Base-by-base conservation (phyloP, 305 asterid species). In the Fraxinus baroniana region DNA sequence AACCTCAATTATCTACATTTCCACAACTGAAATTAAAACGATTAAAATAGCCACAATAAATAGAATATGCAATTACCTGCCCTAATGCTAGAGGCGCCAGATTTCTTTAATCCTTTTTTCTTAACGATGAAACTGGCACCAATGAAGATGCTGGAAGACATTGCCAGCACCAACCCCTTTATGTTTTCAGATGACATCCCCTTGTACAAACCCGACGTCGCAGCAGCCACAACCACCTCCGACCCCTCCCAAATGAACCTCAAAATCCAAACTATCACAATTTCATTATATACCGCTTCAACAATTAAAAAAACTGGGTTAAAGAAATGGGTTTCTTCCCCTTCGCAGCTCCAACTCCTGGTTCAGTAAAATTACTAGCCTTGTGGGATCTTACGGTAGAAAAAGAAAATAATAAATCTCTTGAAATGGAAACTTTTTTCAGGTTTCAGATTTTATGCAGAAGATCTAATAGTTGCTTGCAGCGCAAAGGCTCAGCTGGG, bases 161-260 rank as follows among this genome's bases (percentile, higher is more conserved):
- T 88, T 26, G 98, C 99, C 66, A 95, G 88, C 73, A 94, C 91
- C 91, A 95, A 82, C 55, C 99, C 99, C 82, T 95, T 95, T 4
- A 94, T 90, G 86, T 95, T 95, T 83, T 94, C 99, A 36, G 97
- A 86, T n/a, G 99, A 94, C 99, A 95, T 95, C 72, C 99, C 99
- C 85, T 80, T 87, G 81, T 95, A 95, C 36, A 89, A 86, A 81
- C 70, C 90, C 78, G 87, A 78, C 84, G 76, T 77, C 80, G 86
- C 87, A 85, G 81, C 73, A 26, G 74, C 88, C 85, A 81, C 39
- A 77, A 84, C 86, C 80, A 71, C 86, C 84, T 81, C 86, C 85
- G 87, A 66, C 80, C 57, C 62, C 20, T 76, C 75, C 18, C 20
- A 32, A 35, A 70, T 2, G 76, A 84, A 20, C 37, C 74, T 75